Percentiles rank a stretch among this genome's conserved stretches.
These are phyloP conservation scores for Quercus engelmannii DNA, from an alignment of 306 rosid species.

Conservation along the genomic window DNA sequence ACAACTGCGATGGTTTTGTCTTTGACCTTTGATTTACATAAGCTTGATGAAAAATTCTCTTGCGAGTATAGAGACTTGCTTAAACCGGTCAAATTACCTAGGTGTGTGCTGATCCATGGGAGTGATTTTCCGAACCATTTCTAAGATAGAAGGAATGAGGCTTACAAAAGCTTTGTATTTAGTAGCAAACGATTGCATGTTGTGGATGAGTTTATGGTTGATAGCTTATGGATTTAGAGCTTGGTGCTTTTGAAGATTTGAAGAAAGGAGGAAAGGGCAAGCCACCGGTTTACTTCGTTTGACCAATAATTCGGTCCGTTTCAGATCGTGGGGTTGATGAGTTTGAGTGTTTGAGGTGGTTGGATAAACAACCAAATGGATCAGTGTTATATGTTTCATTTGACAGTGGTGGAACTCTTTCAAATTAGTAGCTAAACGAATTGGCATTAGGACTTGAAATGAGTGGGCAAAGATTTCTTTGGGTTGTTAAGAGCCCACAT, in stretches of 20 bases:
- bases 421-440: conserved; percentile 15
- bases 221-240: conserved; percentile 20
- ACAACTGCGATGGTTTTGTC: conserved; percentile 15
- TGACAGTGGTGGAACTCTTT: conserved; percentile 23
- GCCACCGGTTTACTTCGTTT: conserved; percentile 19
- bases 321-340: neutral
- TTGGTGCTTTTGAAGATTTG: conserved; percentile 13
- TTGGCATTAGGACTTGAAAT: conserved; percentile 23
- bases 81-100: conserved; percentile 20
- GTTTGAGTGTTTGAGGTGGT: conserved; percentile 16
- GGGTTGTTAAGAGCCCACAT: conserved; percentile 22
- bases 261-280: neutral
- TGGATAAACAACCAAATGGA: conserved; percentile 17
- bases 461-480: conserved; percentile 30
- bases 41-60: conserved; percentile 14
- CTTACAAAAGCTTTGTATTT: neutral
- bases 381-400: conserved; percentile 27
- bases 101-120: conserved; percentile 22
- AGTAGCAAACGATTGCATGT: neutral
- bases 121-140: neutral
- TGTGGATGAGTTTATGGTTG: conserved; percentile 18
- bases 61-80: conserved; percentile 18
- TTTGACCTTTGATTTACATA: conserved; percentile 8
- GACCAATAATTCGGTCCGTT: neutral
- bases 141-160: conserved; percentile 11